Evolutionary conservation across 176 grass and related monocot genomes (phyloP).

Genomic region (Alopecurus myosuroides): DNA sequence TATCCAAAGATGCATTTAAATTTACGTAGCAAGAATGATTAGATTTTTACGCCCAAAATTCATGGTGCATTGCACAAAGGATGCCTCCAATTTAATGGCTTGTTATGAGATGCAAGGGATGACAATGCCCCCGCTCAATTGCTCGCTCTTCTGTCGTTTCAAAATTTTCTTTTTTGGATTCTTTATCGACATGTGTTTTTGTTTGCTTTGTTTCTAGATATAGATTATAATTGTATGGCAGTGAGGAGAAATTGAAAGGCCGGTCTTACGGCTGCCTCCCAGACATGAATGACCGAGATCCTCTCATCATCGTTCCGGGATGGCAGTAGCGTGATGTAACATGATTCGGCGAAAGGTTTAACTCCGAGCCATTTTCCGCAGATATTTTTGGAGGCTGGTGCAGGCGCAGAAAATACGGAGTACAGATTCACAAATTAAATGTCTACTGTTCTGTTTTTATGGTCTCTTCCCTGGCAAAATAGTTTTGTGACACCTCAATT

Average conservation of each 20-base stretch:
- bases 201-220: neutral
- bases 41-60: no score
- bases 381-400: neutral
- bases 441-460: neutral
- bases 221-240: neutral
- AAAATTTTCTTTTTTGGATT: neutral
- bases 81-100: neutral
- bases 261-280: slow-evolving; percentile 13
- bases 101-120: neutral
- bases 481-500: neutral
- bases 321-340: slow-evolving; percentile 13
- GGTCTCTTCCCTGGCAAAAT: neutral
- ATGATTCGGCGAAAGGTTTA: slow-evolving; percentile 12
- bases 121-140: neutral
- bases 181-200: neutral
- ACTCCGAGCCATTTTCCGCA: slow-evolving; percentile 6
- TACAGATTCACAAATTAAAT: neutral
- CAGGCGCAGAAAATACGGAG: neutral
- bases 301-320: neutral
- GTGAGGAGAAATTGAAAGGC: slow-evolving; percentile 19
- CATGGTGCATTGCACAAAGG: neutral
- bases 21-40: neutral
- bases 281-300: neutral
- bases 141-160: neutral
- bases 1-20: neutral